Conservation (phyloP, 257 asterid genomes). For the Solanum virginianum region DNA sequence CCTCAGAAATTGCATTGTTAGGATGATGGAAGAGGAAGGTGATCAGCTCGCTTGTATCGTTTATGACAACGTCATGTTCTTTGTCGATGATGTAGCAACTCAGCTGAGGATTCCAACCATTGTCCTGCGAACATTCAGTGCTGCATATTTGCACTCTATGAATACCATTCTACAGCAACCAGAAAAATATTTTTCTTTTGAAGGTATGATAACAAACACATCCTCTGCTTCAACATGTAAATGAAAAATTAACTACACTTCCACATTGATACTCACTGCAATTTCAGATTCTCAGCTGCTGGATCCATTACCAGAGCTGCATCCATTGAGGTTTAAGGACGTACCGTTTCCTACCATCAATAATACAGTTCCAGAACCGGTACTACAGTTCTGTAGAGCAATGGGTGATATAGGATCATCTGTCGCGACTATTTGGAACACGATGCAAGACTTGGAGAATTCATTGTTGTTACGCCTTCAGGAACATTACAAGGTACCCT, state of each 20-base stretch:
- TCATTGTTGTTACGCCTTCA: slow-evolving; percentile 9
- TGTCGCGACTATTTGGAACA: slow-evolving; percentile 40
- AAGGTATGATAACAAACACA: slow-evolving; percentile 6
- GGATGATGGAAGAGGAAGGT: not conserved
- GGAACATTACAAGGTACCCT: slow-evolving; percentile 21
- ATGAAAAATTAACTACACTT: no score
- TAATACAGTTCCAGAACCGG: not conserved
- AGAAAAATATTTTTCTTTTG: slow-evolving; percentile 10
- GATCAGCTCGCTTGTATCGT: slow-evolving; percentile 22
- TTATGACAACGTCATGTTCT: slow-evolving; percentile 31
- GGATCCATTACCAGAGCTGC: slow-evolving; percentile 12
- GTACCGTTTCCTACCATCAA: not conserved
- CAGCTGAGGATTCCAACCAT: slow-evolving; percentile 27
- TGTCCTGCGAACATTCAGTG: slow-evolving; percentile 22
- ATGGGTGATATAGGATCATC: slow-evolving; percentile 18
- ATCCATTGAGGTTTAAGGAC: slow-evolving; percentile 19
- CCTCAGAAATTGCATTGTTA: slow-evolving; percentile 13
- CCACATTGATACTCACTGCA: not conserved
- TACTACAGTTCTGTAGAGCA: slow-evolving; percentile 2
- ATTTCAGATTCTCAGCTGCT: slow-evolving; percentile 17
- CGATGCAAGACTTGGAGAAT: slow-evolving; percentile 10
- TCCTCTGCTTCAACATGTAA: no score
- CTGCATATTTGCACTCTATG: slow-evolving; percentile 18
- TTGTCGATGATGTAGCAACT: slow-evolving; percentile 23
- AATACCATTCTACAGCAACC: slow-evolving; percentile 8